Percentiles rank a stretch among this genome's conserved stretches.
These are phyloP conservation scores for Tetracladium maxilliforme DNA, from an alignment of 2,329 filamentous ascomycete species.

Conservation along the genomic window DNA sequence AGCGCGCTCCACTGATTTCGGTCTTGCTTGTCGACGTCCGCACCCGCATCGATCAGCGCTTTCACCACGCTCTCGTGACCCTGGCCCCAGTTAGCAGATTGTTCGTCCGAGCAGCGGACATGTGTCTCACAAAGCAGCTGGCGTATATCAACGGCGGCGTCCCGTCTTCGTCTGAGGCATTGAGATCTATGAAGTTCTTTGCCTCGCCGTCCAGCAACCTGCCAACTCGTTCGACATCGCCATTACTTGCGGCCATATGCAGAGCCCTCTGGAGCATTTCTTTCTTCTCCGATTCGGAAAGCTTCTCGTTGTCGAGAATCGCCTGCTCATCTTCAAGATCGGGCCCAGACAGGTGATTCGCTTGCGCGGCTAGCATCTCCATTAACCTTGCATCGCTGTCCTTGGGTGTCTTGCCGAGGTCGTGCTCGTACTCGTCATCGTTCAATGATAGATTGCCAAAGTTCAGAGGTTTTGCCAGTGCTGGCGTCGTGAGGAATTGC, in stretches of 20 bases:
- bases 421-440: conserved; percentile 58
- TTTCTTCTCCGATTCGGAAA: conserved; percentile 65
- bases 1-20: conserved; percentile 93
- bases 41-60: conserved; percentile 71
- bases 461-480: conserved; percentile 67
- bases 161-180: conserved; percentile 83
- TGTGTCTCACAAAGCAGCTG: conserved; percentile 70
- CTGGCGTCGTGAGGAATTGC: conserved; percentile 80
- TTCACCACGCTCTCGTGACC: conserved; percentile 83
- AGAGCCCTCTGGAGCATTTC: conserved; percentile 73
- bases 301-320: conserved; percentile 58
- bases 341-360: conserved; percentile 63
- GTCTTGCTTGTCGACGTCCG: conserved; percentile 83
- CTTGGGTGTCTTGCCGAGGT: conserved; percentile 35
- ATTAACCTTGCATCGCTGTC: conserved; percentile 82
- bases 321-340: conserved; percentile 67
- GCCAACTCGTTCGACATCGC: conserved; percentile 69
- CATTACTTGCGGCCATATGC: conserved; percentile 93
- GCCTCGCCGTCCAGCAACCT: conserved; percentile 63
- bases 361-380: conserved; percentile 91
- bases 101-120: neutral
- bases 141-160: conserved; percentile 96
- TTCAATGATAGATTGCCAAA: conserved; percentile 74
- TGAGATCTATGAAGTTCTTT: conserved; percentile 65
- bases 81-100: conserved; percentile 22